Base-by-base conservation (phyloP, 2,329 filamentous ascomycete species). In the Colletotrichum phormii region DNA sequence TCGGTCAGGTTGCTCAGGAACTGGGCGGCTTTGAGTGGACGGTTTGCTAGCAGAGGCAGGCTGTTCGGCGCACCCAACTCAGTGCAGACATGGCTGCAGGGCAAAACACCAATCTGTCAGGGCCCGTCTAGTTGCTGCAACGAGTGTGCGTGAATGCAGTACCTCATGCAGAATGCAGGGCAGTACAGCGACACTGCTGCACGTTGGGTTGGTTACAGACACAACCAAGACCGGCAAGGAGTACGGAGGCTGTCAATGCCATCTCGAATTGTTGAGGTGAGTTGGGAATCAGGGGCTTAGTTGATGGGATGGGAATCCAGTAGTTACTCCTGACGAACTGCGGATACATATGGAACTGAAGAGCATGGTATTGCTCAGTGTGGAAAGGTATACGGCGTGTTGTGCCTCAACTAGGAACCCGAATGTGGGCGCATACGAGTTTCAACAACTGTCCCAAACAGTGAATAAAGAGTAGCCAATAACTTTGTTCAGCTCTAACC, bases 1-100 rank as follows among this genome's bases (percentile, higher is more conserved):
- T 33, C 55, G 59, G 58, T 59, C 60, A 59, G 66, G 66, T 64
- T 64, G 65, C 33, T 37, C 59, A 72, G 70, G 70, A 33, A 69
- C 59, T 60, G 60, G 15, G 46, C 54, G 59, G 42, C 42, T 53
- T 46, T 37, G 26, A 70, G 60, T 70, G 66, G 54, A 24, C 60
- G 46, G 22, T 55, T 59, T 24, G 60, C 46, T 24, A 29, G 26
- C 26, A 29, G 68, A 60, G 57, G 68, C 51, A 66, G 54, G 64
- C 64, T 58, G 26, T 18, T 35, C 29, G 54, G 55, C 67, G 54
- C 26, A 49, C 9, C 35, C 33, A n/a, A 54, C 13, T 31, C 60
- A 26, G 37, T 37, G 49, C 61, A 72, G 66, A 60, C 64, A 57
- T 58, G 37, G 68, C 53, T 72, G 69, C 64, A 64, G 37, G 49